A percentile compares a stretch with the other conserved stretches of the same genome.
Evolutionary conservation across 805 yeast species (phyloP).

Genomic region (Myxozyma nipponensis): DNA sequence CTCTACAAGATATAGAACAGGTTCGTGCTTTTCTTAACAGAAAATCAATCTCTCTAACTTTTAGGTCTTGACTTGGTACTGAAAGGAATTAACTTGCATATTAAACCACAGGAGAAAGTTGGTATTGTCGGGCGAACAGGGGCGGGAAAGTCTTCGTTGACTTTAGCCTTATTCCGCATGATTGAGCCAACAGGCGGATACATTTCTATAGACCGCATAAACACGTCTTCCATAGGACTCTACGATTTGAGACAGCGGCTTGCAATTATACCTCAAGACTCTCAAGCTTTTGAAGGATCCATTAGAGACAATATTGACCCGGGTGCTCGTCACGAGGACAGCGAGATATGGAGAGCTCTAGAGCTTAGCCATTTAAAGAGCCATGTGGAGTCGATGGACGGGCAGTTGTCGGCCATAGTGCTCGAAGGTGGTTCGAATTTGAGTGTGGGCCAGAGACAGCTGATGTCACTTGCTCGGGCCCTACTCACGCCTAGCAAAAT

Average conservation of each 20-base stretch:
- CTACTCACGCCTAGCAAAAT: conserved; percentile 69
- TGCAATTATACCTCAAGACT: conserved; percentile 89
- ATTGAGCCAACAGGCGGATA: conserved; percentile 70
- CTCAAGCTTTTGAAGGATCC: conserved; percentile 85
- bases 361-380: conserved; percentile 72
- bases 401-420: conserved; percentile 53
- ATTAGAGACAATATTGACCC: conserved; percentile 87
- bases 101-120: conserved; percentile 72
- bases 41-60: not conserved
- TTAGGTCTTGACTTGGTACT: conserved; percentile 65
- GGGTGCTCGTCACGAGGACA: conserved; percentile 58
- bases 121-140: conserved; percentile 98
- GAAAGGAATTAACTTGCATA: conserved; percentile 57
- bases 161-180: conserved; percentile 77
- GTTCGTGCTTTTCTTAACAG: conserved; percentile 1
- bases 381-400: conserved; percentile 55
- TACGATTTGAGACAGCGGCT: conserved; percentile 70
- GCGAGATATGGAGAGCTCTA: conserved; percentile 73
- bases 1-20: conserved; percentile 78
- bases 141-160: conserved; percentile 87
- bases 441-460: conserved; percentile 83
- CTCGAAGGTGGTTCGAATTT: conserved; percentile 77
- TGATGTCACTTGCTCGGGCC: conserved; percentile 79
- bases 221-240: conserved; percentile 66
- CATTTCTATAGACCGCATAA: conserved; percentile 65